Evolutionary conservation across 2,329 filamentous ascomycete species (phyloP).

Genomic region (Alternaria brassicicola): DNA sequence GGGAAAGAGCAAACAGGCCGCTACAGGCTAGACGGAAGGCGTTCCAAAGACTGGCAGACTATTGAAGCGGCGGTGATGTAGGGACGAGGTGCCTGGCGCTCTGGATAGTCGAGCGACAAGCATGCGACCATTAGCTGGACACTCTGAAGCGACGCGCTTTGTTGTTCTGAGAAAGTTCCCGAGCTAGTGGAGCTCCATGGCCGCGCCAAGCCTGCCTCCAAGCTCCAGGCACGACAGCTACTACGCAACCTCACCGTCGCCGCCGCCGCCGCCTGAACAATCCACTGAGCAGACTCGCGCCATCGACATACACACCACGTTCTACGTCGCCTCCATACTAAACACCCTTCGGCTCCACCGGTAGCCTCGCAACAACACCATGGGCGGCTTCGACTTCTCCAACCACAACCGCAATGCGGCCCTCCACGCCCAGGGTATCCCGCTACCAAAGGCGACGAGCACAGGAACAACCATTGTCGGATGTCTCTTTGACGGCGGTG

Average conservation of each 20-base stretch:
- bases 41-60: constrained; percentile 23
- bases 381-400: constrained; percentile 84
- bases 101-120: constrained; percentile 26
- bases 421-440: constrained; percentile 90
- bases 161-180: constrained; percentile 24
- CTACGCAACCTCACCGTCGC: constrained; percentile 28
- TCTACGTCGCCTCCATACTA: neutral
- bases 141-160: constrained; percentile 16
- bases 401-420: constrained; percentile 99
- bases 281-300: neutral
- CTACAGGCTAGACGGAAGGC: constrained; percentile 8
- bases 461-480: constrained; percentile 99
- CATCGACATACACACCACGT: neutral
- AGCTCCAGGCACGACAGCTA: constrained; percentile 37
- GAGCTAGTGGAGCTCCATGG: constrained; percentile 10
- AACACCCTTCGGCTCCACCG: neutral
- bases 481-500: constrained; percentile 93
- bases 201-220: constrained; percentile 15
- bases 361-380: constrained; percentile 55
- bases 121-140: constrained; percentile 20
- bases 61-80: constrained; percentile 20
- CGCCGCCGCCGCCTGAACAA: constrained; percentile 3
- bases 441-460: constrained; percentile 95
- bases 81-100: constrained; percentile 25
- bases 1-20: constrained; percentile 9